Evolutionary conservation across 139 green algal species (phyloP).

Genomic region (Micromonas commoda): DNA sequence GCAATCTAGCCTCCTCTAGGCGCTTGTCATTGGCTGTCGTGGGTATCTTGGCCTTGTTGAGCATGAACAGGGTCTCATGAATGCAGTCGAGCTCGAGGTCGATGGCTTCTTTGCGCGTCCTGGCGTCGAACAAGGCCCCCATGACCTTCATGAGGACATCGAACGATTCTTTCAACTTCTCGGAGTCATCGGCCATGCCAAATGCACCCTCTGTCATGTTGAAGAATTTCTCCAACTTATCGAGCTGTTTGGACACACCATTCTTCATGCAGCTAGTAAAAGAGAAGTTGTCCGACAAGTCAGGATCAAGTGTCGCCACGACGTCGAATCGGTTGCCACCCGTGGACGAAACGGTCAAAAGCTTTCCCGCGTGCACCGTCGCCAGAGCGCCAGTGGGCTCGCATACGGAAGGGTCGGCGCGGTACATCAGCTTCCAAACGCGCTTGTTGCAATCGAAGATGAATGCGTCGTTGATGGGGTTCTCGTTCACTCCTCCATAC

Average conservation of each 20-base stretch:
- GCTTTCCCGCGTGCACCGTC: slow-evolving; percentile 19
- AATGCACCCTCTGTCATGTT: background rate
- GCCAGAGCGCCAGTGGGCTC: slow-evolving; percentile 35
- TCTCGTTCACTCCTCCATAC: slow-evolving; percentile 43
- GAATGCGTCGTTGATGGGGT: background rate
- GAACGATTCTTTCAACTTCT: slow-evolving; percentile 36
- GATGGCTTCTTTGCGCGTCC: slow-evolving; percentile 10
- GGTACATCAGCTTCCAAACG: slow-evolving; percentile 1
- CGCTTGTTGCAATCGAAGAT: slow-evolving; percentile 14
- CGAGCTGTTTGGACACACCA: background rate
- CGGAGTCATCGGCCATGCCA: background rate
- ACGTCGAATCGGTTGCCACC: slow-evolving; percentile 8
- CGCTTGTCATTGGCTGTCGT: background rate
- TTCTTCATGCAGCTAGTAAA: slow-evolving; percentile 27
- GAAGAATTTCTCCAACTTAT: slow-evolving; percentile 9
- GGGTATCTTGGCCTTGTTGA: background rate
- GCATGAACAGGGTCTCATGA: background rate
- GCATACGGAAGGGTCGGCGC: background rate
- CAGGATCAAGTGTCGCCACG: slow-evolving; percentile 10
- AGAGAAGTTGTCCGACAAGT: background rate
- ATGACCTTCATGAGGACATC: slow-evolving; percentile 70
- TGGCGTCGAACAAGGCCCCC: slow-evolving; percentile 58
- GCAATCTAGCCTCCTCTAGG: background rate
- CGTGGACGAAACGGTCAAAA: slow-evolving; percentile 7
- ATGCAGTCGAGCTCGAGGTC: slow-evolving; percentile 28